These are phyloP conservation scores for Tripidium arundinaceum DNA, from an alignment of 202 grass and related monocot species.

Conservation along the genomic window DNA sequence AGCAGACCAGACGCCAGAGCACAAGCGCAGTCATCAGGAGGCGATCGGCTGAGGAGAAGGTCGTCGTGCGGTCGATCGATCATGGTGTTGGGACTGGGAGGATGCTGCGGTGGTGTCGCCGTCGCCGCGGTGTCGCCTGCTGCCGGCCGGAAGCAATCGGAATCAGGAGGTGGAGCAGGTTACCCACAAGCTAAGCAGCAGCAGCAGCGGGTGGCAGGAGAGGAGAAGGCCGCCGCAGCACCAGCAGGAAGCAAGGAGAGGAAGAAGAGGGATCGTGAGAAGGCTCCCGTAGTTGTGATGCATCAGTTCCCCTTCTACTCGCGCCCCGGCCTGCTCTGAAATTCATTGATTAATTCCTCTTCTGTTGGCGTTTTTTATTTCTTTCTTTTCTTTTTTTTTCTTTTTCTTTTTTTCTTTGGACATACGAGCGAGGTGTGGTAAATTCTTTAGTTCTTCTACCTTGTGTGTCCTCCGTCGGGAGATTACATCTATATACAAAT, in stretches of 20 bases:
- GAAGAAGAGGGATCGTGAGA: not conserved
- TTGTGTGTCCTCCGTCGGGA: not conserved
- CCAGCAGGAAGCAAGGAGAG: not conserved
- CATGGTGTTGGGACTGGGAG: too few species aligned
- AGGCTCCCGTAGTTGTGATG: conserved; percentile 19
- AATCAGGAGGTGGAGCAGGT: too few species aligned
- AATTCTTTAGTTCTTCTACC: not conserved
- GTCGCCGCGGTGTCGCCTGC: too few species aligned
- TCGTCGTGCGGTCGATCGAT: not conserved
- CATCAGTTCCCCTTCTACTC: too few species aligned
- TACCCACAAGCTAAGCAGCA: too few species aligned
- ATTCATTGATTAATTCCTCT: not conserved
- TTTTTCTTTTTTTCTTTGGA: not conserved
- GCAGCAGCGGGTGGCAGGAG: too few species aligned
- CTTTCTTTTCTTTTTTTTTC: too few species aligned
- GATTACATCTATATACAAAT: not conserved
- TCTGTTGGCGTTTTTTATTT: not conserved
- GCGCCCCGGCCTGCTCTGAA: not conserved
- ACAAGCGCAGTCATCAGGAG: not conserved
- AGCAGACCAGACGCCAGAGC: not conserved
- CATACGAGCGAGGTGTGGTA: not conserved
- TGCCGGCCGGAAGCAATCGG: too few species aligned
- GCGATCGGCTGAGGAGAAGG: not conserved
- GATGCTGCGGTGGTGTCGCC: too few species aligned
- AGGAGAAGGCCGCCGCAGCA: too few species aligned